Evolutionary conservation across 495 filamentous ascomycete genomes (phyloP).

Genomic region (Collariella sp.): DNA sequence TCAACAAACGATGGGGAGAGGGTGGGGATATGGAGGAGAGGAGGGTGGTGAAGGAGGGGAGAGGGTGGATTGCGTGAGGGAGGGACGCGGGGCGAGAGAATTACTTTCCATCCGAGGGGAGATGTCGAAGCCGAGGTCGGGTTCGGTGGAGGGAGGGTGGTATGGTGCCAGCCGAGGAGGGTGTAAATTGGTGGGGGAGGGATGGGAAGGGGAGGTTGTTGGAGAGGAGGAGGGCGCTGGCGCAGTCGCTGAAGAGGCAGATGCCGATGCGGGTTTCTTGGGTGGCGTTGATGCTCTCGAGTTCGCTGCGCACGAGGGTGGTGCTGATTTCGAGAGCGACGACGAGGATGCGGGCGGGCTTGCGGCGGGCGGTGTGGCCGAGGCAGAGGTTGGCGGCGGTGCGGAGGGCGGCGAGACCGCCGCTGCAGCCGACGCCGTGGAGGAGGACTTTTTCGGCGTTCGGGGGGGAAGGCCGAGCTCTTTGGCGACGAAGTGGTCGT

Average conservation of each 20-base stretch:
- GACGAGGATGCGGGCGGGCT: conserved; percentile 48
- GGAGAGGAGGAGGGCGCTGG: conserved; percentile 48
- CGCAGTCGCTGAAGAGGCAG: conserved; percentile 57
- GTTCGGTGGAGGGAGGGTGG: conserved; percentile 47
- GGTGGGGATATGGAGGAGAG: conserved; percentile 29
- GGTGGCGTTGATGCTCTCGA: conserved; percentile 44
- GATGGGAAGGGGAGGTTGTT: conserved; percentile 50
- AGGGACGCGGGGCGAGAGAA: conserved; percentile 51
- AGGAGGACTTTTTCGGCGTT: conserved; percentile 51
- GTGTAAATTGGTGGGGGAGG: conserved; percentile 42
- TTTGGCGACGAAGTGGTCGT: conserved; percentile 54
- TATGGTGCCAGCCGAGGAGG: conserved; percentile 52
- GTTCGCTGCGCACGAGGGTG: conserved; percentile 48
- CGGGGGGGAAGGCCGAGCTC: conserved; percentile 41
- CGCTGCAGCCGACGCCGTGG: conserved; percentile 56
- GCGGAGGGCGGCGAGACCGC: conserved; percentile 53
- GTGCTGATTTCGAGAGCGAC: conserved; percentile 55
- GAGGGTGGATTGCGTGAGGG: conserved; percentile 40
- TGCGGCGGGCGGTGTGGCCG: conserved; percentile 43
- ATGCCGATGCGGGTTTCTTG: conserved; percentile 50
- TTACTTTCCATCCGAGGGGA: conserved; percentile 53
- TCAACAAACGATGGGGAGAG: conserved; percentile 28
- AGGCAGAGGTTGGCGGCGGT: conserved; percentile 54
- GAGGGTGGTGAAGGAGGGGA: conserved; percentile 43
- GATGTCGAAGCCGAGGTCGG: conserved; percentile 52